phyloP scores from a whole-genome alignment of 371 early-diverging fungal species.

The Phascolomyces articulosus region DNA sequence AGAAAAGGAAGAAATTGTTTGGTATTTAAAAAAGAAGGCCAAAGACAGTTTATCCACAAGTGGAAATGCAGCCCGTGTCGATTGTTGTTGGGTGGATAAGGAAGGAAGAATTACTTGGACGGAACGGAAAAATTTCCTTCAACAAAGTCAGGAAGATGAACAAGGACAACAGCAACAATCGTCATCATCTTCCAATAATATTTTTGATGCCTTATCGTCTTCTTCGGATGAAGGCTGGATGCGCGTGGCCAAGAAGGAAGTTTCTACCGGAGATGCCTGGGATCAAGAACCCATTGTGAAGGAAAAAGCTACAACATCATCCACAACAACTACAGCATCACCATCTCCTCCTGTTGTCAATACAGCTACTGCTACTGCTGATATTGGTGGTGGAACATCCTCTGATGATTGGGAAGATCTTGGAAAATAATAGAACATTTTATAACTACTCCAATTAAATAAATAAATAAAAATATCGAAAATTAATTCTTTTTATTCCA shows the following conservation, averaged over 20 bases:
- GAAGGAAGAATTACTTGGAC: slow-evolving; percentile 55
- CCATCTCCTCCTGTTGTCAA: background rate
- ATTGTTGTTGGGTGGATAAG: slow-evolving; percentile 65
- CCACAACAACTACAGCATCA: background rate
- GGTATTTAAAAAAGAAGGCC: slow-evolving; percentile 48
- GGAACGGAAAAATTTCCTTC: slow-evolving; percentile 20
- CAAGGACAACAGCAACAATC: background rate
- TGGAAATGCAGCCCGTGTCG: slow-evolving; percentile 49
- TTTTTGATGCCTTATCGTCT: slow-evolving; percentile 11
- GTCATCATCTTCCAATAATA: background rate
- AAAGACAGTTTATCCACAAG: slow-evolving; percentile 33
- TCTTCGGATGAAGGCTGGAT: slow-evolving; percentile 5
- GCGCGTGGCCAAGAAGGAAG: background rate
- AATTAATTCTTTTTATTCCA: too few species aligned
- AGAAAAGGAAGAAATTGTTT: slow-evolving; percentile 51
- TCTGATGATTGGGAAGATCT: slow-evolving; percentile 9
- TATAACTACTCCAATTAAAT: too few species aligned
- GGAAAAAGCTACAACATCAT: background rate
- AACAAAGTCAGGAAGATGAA: slow-evolving; percentile 3
- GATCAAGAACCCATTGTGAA: slow-evolving; percentile 6
- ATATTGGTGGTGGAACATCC: background rate
- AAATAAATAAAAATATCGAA: too few species aligned
- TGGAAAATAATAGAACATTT: background rate
- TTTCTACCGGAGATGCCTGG: background rate
- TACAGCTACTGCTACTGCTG: background rate